Evolutionary conservation across 306 rosid genomes (phyloP).

Genomic region (Ziziphus jujuba): DNA sequence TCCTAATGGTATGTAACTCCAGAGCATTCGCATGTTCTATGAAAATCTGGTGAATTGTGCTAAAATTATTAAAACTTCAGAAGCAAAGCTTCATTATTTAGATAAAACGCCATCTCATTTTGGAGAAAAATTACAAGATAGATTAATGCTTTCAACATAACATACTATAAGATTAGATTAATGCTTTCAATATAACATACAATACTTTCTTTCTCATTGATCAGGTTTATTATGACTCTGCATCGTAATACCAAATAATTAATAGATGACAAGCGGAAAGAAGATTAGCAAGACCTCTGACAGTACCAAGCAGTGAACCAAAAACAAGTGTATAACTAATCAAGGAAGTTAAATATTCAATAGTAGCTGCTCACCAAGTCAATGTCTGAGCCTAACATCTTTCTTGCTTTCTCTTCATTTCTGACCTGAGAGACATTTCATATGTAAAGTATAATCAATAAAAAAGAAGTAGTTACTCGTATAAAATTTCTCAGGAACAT

Average conservation of each 20-base stretch:
- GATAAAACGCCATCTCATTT: background rate
- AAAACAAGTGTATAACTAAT: background rate
- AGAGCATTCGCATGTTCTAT: background rate
- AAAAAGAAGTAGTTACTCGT: background rate
- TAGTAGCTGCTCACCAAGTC: constrained; percentile 70
- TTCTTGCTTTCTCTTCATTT: constrained; percentile 88
- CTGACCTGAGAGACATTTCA: constrained; percentile 58
- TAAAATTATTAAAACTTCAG: background rate
- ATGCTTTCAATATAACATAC: too few species aligned
- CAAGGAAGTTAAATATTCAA: background rate
- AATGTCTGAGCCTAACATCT: constrained; percentile 79
- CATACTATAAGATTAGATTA: too few species aligned
- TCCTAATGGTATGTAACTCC: background rate
- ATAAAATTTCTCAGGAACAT: background rate
- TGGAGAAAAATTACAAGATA: too few species aligned
- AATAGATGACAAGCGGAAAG: background rate
- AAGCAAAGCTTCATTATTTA: background rate
- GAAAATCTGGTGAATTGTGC: background rate
- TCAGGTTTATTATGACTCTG: background rate
- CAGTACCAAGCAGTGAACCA: background rate
- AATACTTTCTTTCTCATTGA: too few species aligned
- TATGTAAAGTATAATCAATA: constrained; percentile 11
- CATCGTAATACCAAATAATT: background rate
- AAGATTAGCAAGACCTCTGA: background rate
- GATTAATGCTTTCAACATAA: too few species aligned